Evolutionary conservation across 371 early-diverging fungal species (phyloP).

Genomic region (Haplosporangium sp.): DNA sequence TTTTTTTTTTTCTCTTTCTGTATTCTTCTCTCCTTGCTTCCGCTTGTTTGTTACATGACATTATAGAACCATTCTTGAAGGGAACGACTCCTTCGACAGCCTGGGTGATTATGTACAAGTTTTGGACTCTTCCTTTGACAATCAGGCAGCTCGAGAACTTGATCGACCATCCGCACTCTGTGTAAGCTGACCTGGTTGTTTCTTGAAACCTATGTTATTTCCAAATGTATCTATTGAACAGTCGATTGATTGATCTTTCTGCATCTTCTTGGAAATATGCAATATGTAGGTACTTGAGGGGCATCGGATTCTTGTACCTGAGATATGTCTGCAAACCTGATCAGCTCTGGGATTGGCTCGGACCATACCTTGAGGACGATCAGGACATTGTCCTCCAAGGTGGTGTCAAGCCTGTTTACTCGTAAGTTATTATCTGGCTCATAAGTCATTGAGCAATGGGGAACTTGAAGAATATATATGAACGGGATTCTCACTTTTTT

Average conservation of each 20-base stretch:
- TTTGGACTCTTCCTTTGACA: constrained; percentile 85
- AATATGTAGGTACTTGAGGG: constrained; percentile 76
- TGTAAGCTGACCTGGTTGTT: constrained; percentile 62
- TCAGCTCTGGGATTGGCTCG: constrained; percentile 87
- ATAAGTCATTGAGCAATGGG: neutral
- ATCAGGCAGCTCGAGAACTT: constrained; percentile 82
- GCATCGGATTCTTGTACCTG: constrained; percentile 85
- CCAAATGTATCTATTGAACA: neutral
- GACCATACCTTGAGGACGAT: constrained; percentile 82
- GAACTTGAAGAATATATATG: neutral
- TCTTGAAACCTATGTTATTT: neutral
- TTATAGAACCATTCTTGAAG: constrained; percentile 84
- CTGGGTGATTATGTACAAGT: constrained; percentile 87
- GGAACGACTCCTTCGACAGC: constrained; percentile 87
- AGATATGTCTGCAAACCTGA: constrained; percentile 87
- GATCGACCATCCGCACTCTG: constrained; percentile 82
- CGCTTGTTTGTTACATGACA: neutral
- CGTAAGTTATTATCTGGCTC: constrained; percentile 59
- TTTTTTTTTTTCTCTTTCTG: neutral
- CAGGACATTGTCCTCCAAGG: constrained; percentile 76
- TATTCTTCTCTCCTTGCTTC: neutral
- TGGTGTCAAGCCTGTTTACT: constrained; percentile 70
- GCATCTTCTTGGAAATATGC: neutral
- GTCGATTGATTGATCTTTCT: constrained; percentile 2
- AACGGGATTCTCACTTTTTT: constrained; percentile 4